These are phyloP conservation scores for Saccharomyces hybrid DNA, from an alignment of 1,139 yeast genomes.

Conservation along the genomic window DNA sequence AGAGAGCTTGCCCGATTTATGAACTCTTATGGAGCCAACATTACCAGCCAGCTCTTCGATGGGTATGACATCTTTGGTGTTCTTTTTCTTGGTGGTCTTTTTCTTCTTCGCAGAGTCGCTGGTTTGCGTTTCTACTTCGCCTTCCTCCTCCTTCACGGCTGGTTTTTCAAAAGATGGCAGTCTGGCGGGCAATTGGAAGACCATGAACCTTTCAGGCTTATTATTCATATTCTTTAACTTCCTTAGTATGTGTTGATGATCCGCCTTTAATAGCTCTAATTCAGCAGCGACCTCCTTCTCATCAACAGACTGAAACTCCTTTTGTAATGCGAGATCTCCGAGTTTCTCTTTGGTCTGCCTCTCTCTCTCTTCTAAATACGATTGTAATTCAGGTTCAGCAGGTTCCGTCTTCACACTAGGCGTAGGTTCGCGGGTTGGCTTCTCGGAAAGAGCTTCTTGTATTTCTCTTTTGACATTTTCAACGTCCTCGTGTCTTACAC, in stretches of 20 bases:
- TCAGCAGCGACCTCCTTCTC: slow-evolving; percentile 33
- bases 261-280: slow-evolving; percentile 29
- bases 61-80: slow-evolving; percentile 4
- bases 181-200: slow-evolving; percentile 69
- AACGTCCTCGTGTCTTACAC: slow-evolving; percentile 37
- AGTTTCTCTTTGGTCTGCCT: background rate
- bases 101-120: slow-evolving; percentile 5
- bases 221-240: slow-evolving; percentile 32
- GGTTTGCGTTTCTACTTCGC: slow-evolving; percentile 9
- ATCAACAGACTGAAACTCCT: slow-evolving; percentile 21
- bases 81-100: slow-evolving; percentile 8
- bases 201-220: slow-evolving; percentile 38
- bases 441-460: slow-evolving; percentile 23
- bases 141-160: slow-evolving; percentile 16
- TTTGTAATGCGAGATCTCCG: background rate
- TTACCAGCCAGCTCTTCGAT: slow-evolving; percentile 42
- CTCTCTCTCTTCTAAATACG: background rate
- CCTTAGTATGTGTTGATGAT: slow-evolving; percentile 33
- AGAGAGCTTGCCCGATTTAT: slow-evolving; percentile 72
- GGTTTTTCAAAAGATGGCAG: slow-evolving; percentile 47
- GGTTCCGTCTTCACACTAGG: slow-evolving; percentile 17
- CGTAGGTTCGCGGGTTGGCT: slow-evolving; percentile 28
- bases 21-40: slow-evolving; percentile 66
- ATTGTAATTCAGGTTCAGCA: slow-evolving; percentile 17
- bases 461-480: slow-evolving; percentile 19